phyloP scores from a whole-genome alignment of 2,329 filamentous ascomycete species.

The Xylaria hypoxylon region DNA sequence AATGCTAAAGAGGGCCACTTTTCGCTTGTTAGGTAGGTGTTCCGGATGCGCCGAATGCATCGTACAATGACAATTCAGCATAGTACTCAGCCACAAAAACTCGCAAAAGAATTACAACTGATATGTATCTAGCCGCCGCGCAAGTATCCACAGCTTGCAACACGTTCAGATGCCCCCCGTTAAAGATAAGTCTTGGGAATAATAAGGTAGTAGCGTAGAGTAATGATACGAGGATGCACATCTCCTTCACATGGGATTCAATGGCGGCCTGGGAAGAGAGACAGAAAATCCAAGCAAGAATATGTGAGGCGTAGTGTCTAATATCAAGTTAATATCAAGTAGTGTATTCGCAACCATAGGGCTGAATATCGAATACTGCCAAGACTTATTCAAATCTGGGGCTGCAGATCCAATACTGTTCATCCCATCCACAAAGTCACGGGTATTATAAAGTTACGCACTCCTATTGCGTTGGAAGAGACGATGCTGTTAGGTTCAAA shows the following conservation, averaged over 20 bases:
- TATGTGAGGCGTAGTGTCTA: neutral
- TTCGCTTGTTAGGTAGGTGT: neutral
- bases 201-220: neutral
- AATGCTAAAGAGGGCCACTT: neutral
- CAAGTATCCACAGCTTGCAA: slow-evolving; percentile 10
- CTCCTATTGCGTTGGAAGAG: neutral
- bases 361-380: slow-evolving; percentile 34
- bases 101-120: slow-evolving; percentile 24
- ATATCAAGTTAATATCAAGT: neutral
- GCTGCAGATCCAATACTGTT: slow-evolving; percentile 20
- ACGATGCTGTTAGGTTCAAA: neutral
- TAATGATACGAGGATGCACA: neutral
- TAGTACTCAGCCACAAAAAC: slow-evolving; percentile 29
- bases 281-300: neutral
- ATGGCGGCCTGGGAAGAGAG: neutral
- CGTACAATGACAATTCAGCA: too few species aligned
- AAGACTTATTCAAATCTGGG: slow-evolving; percentile 10
- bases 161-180: neutral
- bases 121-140: slow-evolving; percentile 18
- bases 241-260: neutral
- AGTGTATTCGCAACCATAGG: slow-evolving; percentile 27
- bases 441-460: neutral
- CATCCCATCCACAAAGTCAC: neutral
- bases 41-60: neutral
- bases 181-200: neutral